Evolutionary conservation across 2,329 filamentous ascomycete genomes (phyloP).

Genomic region (Fonsecaea multimorphosa): DNA sequence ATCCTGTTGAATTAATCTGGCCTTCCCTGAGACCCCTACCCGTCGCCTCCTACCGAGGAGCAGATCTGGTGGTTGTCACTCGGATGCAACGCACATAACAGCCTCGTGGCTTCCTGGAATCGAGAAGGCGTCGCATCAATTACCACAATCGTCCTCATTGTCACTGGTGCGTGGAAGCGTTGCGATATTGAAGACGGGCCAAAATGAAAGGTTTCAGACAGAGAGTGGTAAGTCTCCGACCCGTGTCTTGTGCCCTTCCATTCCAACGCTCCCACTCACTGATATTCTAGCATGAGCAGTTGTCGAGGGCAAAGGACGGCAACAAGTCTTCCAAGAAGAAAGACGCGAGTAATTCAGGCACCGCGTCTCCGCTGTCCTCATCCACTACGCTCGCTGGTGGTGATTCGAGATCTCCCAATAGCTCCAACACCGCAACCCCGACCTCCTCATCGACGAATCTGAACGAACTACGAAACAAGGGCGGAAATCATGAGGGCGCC

Average conservation of each 20-base stretch:
- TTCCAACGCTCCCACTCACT: constrained; percentile 33
- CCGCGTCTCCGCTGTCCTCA: constrained; percentile 75
- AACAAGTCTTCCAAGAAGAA: constrained; percentile 79
- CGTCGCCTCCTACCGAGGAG: neutral
- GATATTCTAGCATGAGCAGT: constrained; percentile 70
- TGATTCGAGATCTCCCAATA: constrained; percentile 62
- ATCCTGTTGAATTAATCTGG: neutral
- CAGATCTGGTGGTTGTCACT: constrained; percentile 9
- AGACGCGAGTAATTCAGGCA: constrained; percentile 64
- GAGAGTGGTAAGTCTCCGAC: constrained; percentile 78
- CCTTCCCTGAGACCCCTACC: neutral
- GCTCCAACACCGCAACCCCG: constrained; percentile 72
- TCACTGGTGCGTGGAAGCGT: constrained; percentile 20
- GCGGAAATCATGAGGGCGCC: constrained; percentile 57
- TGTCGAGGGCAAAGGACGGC: constrained; percentile 86
- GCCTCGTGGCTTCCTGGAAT: constrained; percentile 12
- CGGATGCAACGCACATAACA: constrained; percentile 21
- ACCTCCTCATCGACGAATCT: constrained; percentile 88
- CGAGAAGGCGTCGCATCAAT: constrained; percentile 27
- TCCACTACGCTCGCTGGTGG: constrained; percentile 51
- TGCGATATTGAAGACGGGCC: constrained; percentile 43
- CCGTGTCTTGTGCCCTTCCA: constrained; percentile 5
- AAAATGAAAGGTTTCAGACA: constrained; percentile 98
- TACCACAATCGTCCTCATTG: constrained; percentile 14
- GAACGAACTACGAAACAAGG: constrained; percentile 84